These are phyloP conservation scores for Mycena filopes DNA, from an alignment of 768 basidiomycete species.

Conservation along the genomic window DNA sequence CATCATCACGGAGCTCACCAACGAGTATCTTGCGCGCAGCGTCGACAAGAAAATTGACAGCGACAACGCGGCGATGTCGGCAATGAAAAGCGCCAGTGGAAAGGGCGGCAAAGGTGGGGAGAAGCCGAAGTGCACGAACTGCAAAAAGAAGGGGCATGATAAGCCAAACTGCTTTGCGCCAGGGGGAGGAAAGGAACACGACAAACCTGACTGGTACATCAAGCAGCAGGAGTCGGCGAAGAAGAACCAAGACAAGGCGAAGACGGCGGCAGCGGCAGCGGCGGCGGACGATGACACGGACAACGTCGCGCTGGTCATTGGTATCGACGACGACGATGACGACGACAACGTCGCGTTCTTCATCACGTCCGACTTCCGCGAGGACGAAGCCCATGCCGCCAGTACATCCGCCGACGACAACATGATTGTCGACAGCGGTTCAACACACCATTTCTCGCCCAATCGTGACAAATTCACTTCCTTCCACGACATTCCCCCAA, in stretches of 20 bases:
- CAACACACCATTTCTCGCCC: no score
- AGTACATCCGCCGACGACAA: no score
- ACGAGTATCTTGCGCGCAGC: no score
- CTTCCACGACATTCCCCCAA: no score
- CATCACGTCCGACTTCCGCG: neutral
- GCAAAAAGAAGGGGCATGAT: neutral
- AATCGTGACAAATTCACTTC: no score
- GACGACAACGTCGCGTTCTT: neutral
- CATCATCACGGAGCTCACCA: no score
- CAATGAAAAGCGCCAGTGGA: no score
- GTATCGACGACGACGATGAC: neutral
- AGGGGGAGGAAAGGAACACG: neutral
- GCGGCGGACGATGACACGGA: no score
- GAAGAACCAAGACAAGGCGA: neutral
- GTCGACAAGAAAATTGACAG: neutral
- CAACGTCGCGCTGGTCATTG: no score
- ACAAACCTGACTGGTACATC: neutral
- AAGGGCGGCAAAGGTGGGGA: neutral
- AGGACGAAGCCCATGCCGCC: no score
- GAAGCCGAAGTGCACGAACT: neutral
- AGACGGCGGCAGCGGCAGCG: neutral
- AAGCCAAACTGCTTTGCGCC: neutral
- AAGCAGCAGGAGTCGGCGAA: neutral
- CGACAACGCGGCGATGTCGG: neutral
- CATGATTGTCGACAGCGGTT: no score